phyloP scores from a whole-genome alignment of 441 rosid genomes.

The Adansonia madagascariensis region DNA sequence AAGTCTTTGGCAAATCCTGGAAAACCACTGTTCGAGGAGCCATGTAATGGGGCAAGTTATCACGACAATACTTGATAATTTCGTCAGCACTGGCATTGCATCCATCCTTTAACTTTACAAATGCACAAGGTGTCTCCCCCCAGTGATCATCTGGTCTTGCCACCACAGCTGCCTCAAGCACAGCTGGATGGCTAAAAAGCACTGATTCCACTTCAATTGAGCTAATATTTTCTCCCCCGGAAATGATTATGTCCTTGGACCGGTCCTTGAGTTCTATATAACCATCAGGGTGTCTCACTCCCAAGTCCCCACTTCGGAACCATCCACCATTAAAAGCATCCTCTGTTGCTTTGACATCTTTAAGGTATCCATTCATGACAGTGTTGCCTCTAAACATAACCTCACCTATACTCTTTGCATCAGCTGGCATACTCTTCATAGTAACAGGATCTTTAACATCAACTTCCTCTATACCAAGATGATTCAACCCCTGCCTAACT shows the following conservation, averaged over 20 bases:
- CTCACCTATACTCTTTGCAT: slow-evolving; percentile 30
- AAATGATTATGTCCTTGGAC: slow-evolving; percentile 31
- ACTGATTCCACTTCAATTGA: slow-evolving; percentile 31
- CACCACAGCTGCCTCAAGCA: slow-evolving; percentile 34
- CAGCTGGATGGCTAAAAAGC: slow-evolving; percentile 29
- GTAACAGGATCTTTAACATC: slow-evolving; percentile 33
- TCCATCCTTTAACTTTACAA: slow-evolving; percentile 31
- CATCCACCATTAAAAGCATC: slow-evolving; percentile 26
- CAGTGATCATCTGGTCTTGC: slow-evolving; percentile 30
- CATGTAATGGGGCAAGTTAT: slow-evolving; percentile 28
- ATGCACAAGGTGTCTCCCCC: slow-evolving; percentile 32
- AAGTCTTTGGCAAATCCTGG: slow-evolving; percentile 32
- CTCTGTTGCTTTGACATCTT: slow-evolving; percentile 20
- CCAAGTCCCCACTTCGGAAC: slow-evolving; percentile 35
- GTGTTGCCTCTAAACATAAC: slow-evolving; percentile 34
- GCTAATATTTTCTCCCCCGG: slow-evolving; percentile 34
- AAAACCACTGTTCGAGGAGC: slow-evolving; percentile 27
- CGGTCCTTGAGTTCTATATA: slow-evolving; percentile 32
- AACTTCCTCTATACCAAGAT: slow-evolving; percentile 27
- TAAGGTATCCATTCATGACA: slow-evolving; percentile 32
- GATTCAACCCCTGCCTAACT: slow-evolving; percentile 32
- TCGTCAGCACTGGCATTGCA: slow-evolving; percentile 19
- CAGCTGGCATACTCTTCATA: slow-evolving; percentile 29
- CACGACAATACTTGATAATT: slow-evolving; percentile 27
- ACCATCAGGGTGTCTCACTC: slow-evolving; percentile 29